phyloP scores from a whole-genome alignment of 352 stramenopile genomes.

The Saprolegnia diclina region DNA sequence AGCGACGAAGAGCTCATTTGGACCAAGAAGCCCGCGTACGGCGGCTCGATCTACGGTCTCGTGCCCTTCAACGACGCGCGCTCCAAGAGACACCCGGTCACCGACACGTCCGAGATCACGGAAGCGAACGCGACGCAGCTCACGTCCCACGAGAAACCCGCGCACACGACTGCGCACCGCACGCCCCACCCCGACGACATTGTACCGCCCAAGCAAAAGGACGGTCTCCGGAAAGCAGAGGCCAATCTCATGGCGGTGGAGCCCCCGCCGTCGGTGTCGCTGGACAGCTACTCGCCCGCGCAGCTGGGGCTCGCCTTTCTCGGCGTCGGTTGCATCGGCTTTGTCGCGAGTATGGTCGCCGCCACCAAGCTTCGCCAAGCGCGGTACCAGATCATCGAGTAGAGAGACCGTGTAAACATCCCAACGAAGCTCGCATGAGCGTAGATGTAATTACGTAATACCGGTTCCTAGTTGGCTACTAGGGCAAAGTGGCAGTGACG shows the following conservation, averaged over 20 bases:
- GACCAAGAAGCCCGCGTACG: conserved; percentile 26
- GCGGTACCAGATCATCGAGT: conserved; percentile 15
- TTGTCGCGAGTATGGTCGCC: background rate
- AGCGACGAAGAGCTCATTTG: conserved; percentile 28
- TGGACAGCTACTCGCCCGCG: background rate
- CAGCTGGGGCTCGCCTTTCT: background rate
- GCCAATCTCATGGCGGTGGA: conserved; percentile 1
- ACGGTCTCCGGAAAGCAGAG: background rate
- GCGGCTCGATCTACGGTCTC: conserved; percentile 24
- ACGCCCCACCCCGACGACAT: conserved; percentile 1
- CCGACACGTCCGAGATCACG: conserved; percentile 20
- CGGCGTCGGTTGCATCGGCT: background rate
- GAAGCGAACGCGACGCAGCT: background rate
- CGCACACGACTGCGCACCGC: background rate
- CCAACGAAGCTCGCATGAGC: too few relatives aligned
- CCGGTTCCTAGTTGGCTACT: too few relatives aligned
- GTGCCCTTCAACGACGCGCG: conserved; percentile 1
- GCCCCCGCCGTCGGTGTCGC: background rate
- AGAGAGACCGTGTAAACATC: background rate
- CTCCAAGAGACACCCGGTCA: conserved; percentile 7
- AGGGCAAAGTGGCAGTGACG: background rate
- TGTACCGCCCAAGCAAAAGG: background rate
- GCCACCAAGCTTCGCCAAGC: conserved; percentile 20
- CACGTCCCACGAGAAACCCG: background rate
- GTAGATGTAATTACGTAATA: too few relatives aligned